Evolutionary conservation across 129 eudicot genomes (phyloP).

Genomic region (Kitagawia praeruptora): DNA sequence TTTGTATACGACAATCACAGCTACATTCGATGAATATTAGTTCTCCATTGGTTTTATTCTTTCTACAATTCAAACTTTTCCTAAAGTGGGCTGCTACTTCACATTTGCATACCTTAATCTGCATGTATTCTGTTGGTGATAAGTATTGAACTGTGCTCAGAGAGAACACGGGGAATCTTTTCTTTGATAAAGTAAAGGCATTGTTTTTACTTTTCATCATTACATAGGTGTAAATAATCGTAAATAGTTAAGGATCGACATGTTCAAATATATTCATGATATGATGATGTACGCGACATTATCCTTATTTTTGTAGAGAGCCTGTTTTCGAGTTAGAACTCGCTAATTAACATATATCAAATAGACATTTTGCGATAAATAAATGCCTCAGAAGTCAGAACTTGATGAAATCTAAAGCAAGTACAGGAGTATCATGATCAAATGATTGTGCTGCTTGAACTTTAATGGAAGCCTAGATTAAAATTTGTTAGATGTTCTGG

Average conservation of each 20-base stretch:
- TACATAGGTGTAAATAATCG: neutral
- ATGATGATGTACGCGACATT: too few relatives aligned
- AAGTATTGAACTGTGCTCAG: neutral
- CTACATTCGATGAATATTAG: neutral
- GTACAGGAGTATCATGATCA: too few relatives aligned
- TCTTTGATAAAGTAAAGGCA: neutral
- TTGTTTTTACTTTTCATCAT: neutral
- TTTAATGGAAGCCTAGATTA: too few relatives aligned
- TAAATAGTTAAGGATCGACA: neutral
- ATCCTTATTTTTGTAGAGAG: too few relatives aligned
- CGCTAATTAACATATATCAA: too few relatives aligned
- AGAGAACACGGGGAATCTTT: neutral
- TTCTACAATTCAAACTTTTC: neutral
- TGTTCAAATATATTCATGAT: neutral
- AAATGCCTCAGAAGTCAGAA: too few relatives aligned
- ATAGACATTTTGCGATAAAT: too few relatives aligned
- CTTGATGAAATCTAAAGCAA: too few relatives aligned
- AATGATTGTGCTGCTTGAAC: too few relatives aligned
- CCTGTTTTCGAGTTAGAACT: neutral
- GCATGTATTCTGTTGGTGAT: neutral
- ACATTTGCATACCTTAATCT: neutral
- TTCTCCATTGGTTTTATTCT: neutral
- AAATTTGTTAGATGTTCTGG: too few relatives aligned
- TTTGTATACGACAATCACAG: neutral
- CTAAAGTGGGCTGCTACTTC: neutral